These are phyloP conservation scores for Saraca asoca DNA, from an alignment of 331 rosid genomes.

Conservation along the genomic window DNA sequence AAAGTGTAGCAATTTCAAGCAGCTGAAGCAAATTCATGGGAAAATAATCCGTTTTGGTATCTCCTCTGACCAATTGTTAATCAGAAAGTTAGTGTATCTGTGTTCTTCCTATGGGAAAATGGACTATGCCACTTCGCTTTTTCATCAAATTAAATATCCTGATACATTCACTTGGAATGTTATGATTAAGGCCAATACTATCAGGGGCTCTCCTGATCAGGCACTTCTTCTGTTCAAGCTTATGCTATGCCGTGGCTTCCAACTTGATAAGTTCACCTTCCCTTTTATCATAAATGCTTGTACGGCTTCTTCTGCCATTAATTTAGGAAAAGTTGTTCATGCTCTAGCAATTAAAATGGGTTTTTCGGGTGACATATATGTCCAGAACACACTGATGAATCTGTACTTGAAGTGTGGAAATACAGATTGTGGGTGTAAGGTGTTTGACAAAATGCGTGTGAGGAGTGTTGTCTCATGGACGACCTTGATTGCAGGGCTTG, in stretches of 20 bases:
- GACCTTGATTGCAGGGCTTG: slow-evolving; percentile 56
- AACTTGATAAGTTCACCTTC: slow-evolving; percentile 63
- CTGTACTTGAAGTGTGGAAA: slow-evolving; percentile 53
- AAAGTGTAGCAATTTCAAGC: slow-evolving; percentile 53
- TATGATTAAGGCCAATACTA: slow-evolving; percentile 51
- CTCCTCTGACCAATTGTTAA: slow-evolving; percentile 53
- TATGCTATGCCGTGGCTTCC: slow-evolving; percentile 49
- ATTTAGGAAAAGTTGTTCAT: slow-evolving; percentile 48
- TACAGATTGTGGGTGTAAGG: slow-evolving; percentile 49
- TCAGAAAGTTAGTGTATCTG: slow-evolving; percentile 51
- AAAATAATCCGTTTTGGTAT: slow-evolving; percentile 56
- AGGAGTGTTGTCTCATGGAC: slow-evolving; percentile 62
- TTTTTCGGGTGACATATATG: slow-evolving; percentile 49
- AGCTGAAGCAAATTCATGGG: slow-evolving; percentile 56
- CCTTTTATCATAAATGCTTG: slow-evolving; percentile 66
- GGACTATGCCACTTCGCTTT: slow-evolving; percentile 50
- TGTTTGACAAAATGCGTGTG: slow-evolving; percentile 65
- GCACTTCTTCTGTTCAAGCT: slow-evolving; percentile 50
- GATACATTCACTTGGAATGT: slow-evolving; percentile 72
- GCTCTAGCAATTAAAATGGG: slow-evolving; percentile 50
- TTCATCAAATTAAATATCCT: slow-evolving; percentile 49
- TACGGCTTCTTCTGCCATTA: slow-evolving; percentile 35
- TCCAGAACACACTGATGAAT: slow-evolving; percentile 64
- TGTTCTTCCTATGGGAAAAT: slow-evolving; percentile 53
- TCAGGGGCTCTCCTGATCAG: slow-evolving; percentile 40